Conservation (phyloP, 192 early-diverging fungal species). For the Backusella liffmaniae region DNA sequence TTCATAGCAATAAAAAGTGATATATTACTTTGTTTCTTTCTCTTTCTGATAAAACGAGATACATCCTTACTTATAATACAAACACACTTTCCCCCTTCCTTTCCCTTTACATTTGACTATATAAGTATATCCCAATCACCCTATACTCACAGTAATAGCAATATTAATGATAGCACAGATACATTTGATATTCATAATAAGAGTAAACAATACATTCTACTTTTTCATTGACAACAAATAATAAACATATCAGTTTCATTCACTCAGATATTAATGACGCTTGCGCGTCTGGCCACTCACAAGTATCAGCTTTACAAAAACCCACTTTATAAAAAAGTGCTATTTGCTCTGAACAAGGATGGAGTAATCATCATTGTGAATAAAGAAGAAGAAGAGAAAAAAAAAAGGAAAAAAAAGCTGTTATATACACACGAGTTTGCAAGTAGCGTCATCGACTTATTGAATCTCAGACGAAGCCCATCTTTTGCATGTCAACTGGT, state of each 20-base stretch:
- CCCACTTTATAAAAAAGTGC: not conserved
- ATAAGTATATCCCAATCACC: no score
- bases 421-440: not conserved
- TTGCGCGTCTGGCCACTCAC: conserved; percentile 12
- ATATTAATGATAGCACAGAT: no score
- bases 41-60: no score
- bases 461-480: not conserved
- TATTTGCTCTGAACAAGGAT: conserved; percentile 21
- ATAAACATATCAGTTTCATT: not conserved
- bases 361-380: conserved; percentile 19
- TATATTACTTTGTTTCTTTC: no score
- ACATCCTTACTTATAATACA: no score
- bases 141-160: no score
- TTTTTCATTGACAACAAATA: not conserved
- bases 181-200: not conserved
- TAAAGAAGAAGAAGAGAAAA: not conserved
- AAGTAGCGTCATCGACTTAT: not conserved
- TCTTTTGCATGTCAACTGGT: no score
- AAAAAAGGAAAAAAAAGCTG: not conserved
- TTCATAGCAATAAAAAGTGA: no score
- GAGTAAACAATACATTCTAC: no score
- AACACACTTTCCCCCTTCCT: no score
- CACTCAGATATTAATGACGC: conserved; percentile 3
- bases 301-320: conserved; percentile 15
- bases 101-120: no score